phyloP scores from a whole-genome alignment of 2,329 filamentous ascomycete genomes.

The Eutypella sp. region DNA sequence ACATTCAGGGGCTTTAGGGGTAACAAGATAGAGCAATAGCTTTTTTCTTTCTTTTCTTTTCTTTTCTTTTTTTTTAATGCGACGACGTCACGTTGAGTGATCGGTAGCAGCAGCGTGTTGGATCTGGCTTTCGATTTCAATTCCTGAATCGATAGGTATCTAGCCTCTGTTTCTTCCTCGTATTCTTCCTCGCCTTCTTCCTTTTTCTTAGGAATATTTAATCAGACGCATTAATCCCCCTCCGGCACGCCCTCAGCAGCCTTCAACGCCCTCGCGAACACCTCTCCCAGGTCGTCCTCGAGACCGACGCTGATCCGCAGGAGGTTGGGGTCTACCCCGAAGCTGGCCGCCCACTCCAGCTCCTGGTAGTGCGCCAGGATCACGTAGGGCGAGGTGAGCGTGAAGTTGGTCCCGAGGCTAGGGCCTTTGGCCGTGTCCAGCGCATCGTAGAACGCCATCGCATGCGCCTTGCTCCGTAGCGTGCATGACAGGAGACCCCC shows the following conservation, averaged over 20 bases:
- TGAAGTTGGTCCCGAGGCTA: conserved; percentile 95
- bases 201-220: not conserved
- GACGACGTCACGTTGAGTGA: too few species aligned
- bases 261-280: conserved; percentile 65
- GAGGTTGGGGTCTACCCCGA: conserved; percentile 75
- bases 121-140: too few species aligned
- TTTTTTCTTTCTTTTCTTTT: too few species aligned
- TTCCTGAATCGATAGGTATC: too few species aligned
- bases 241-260: conserved; percentile 39
- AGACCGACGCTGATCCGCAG: conserved; percentile 86
- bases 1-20: too few species aligned
- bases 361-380: conserved; percentile 88
- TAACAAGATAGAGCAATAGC: too few species aligned
- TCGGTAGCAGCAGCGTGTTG: too few species aligned
- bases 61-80: too few species aligned
- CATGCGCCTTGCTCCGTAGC: conserved; percentile 65
- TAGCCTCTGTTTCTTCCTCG: too few species aligned
- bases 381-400: conserved; percentile 84
- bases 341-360: conserved; percentile 81
- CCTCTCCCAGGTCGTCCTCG: conserved; percentile 63
- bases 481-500: conserved; percentile 84
- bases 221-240: not conserved
- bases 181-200: too few species aligned
- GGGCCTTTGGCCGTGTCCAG: conserved; percentile 89
- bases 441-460: conserved; percentile 77